Evolutionary conservation across 1,284 basidiomycete genomes (phyloP), one percentile per base, ranked within the genome.

Genomic region (Melanopsichium pennsylvanicum): DNA sequence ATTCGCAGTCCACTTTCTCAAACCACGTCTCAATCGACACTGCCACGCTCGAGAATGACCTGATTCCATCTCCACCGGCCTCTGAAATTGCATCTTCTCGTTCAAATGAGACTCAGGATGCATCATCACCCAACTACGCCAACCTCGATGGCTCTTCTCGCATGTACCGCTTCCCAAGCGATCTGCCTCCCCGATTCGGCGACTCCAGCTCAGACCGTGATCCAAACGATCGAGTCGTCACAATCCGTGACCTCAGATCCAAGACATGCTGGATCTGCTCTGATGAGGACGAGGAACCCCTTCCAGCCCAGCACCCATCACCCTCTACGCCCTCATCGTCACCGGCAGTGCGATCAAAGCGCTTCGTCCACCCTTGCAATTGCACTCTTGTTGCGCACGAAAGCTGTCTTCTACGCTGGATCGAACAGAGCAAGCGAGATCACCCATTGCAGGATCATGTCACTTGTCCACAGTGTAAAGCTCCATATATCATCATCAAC

Each of bases 301-400:
- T 33, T 19, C n/a, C 40, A 5, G 4, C 29, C 8, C 12, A 19
- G 1, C 36, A 37, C 25, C n/a, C 23, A 12, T 25, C 55, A 5
- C n/a, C 40, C 9, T 44, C 56, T 11, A 0, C 32, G 1, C 10
- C 25, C 2, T 22, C 47, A 8, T 37, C n/a, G n/a, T n/a, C 27
- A 5, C 37, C 50, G 23, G 21, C 37, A 5, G 7, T 46, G 13
- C 8, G 35, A 12, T 32, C 44, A 6, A 41, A 48, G 16, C 40
- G 60, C 15, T 76, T 74, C 50, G 54, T 76, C 15, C 74, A 76
- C 40, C 70, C 73, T n/a, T 76, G 74, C 61, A 70, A 73, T 18
- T 76, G 74, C 39, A 73, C 67, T 10, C 64, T 76, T n/a, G 69
- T 76, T 16, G 74, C 74, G 4, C 74, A 76, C 60, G 73, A 76